Conservation (phyloP, 179 eudicot species). For the Carnegiea gigantea region DNA sequence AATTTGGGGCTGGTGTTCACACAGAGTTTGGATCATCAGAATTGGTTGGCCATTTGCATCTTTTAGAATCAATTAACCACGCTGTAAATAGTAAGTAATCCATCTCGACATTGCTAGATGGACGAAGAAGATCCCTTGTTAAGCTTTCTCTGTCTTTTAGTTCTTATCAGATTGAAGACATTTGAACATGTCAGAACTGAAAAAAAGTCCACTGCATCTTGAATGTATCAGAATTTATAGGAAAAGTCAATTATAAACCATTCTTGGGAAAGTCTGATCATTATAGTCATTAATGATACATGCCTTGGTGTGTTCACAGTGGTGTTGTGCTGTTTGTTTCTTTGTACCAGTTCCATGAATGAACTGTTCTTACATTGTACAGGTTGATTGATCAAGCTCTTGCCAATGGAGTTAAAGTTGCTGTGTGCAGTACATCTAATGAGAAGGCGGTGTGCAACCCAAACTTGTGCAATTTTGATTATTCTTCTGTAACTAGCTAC, state of each 20-base stretch:
- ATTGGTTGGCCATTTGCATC: not conserved
- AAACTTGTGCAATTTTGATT: constrained; percentile 11
- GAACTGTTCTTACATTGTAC: constrained; percentile 20
- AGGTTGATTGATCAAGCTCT: constrained; percentile 94
- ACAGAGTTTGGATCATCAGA: not conserved
- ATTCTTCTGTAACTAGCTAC: not conserved
- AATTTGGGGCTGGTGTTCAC: no score
- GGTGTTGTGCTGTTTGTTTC: not conserved
- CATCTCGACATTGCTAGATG: not conserved
- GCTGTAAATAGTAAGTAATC: not conserved
- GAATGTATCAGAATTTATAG: not conserved
- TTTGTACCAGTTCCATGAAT: not conserved
- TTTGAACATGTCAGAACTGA: not conserved
- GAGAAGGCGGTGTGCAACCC: constrained; percentile 95
- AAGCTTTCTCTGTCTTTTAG: not conserved
- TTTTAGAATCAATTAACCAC: not conserved
- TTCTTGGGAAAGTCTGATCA: not conserved
- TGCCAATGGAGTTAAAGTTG: constrained; percentile 81
- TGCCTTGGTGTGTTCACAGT: not conserved
- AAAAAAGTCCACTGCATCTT: not conserved
- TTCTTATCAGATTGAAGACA: not conserved
- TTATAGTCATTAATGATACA: not conserved
- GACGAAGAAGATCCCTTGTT: not conserved
- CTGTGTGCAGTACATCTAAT: constrained; percentile 98
- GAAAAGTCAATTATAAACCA: not conserved